Conservation (phyloP, 1,284 basidiomycete species). For the Pseudomicrostroma phylloplanum region DNA sequence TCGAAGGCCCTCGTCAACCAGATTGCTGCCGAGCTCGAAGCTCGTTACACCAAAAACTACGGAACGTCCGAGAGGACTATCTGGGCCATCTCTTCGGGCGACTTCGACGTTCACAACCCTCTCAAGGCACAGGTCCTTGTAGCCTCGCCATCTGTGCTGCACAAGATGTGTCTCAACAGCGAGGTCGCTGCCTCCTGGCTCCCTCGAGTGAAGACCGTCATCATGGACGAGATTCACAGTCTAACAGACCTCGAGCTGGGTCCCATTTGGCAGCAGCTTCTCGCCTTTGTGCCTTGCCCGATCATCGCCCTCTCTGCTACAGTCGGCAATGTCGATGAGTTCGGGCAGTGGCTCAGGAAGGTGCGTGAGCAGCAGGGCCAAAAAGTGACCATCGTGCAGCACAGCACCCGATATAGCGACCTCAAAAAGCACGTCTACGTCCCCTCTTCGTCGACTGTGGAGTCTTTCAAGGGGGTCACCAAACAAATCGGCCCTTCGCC, state of each 20-base stretch:
- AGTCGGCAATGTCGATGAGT: constrained; percentile 61
- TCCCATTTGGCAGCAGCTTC: constrained; percentile 65
- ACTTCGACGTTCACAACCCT: constrained; percentile 62
- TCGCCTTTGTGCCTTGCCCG: constrained; percentile 62
- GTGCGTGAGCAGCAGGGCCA: constrained; percentile 61
- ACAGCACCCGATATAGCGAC: constrained; percentile 66
- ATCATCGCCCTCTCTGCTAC: constrained; percentile 68
- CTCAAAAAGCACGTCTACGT: constrained; percentile 63
- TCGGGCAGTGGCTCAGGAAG: constrained; percentile 62
- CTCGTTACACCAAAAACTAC: constrained; percentile 62
- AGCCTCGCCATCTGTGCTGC: constrained; percentile 65
- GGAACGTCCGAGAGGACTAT: constrained; percentile 57
- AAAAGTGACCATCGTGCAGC: constrained; percentile 60
- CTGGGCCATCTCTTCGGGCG: constrained; percentile 65
- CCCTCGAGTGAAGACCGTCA: constrained; percentile 62
- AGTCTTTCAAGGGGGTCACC: background rate
- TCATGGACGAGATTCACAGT: constrained; percentile 66
- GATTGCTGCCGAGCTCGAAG: constrained; percentile 63
- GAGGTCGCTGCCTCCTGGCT: constrained; percentile 61
- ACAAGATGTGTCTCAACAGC: constrained; percentile 64
- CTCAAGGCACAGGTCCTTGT: constrained; percentile 65
- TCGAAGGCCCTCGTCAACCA: constrained; percentile 64
- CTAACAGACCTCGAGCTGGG: constrained; percentile 66
- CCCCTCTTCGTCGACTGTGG: constrained; percentile 13
- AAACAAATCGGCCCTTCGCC: background rate